Evolutionary conservation across 1,139 yeast species (phyloP).

Genomic region (Candida mesenterica): DNA sequence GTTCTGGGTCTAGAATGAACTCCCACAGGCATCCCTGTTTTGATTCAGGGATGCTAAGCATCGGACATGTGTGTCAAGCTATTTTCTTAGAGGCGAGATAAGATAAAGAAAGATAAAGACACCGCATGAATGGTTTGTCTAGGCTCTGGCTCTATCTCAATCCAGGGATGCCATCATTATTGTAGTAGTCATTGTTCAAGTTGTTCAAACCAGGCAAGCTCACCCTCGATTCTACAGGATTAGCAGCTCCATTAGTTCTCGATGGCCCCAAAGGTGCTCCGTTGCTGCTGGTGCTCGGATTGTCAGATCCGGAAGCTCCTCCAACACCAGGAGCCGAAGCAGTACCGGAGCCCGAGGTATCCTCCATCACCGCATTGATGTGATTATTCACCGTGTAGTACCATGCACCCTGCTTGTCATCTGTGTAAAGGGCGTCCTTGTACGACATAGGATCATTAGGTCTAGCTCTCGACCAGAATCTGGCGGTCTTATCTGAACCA

Average conservation of each 20-base stretch:
- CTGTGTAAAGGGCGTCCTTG: conserved; percentile 76
- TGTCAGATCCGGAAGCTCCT: no score
- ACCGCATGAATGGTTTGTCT: no score
- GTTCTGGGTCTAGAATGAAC: no score
- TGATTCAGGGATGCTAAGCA: no score
- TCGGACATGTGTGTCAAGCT: no score
- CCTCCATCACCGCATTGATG: conserved; percentile 55
- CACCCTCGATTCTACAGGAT: conserved; percentile 3
- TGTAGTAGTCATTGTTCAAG: conserved; percentile 8
- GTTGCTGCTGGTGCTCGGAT: neutral
- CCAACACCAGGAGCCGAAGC: conserved; percentile 1
- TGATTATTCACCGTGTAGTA: conserved; percentile 67
- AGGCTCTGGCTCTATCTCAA: conserved; percentile 16
- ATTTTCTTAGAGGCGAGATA: no score
- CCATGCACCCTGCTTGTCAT: conserved; percentile 72
- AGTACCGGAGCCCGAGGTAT: conserved; percentile 16
- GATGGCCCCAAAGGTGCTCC: neutral
- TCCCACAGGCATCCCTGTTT: no score
- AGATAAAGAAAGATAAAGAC: no score
- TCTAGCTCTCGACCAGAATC: conserved; percentile 92
- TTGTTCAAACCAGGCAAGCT: conserved; percentile 25
- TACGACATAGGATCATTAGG: conserved; percentile 86
- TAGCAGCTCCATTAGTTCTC: conserved; percentile 1
- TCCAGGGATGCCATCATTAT: conserved; percentile 19
- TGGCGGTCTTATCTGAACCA: conserved; percentile 88